Base-by-base conservation (phyloP, 169 alveolate genomes). In the Plasmodium vinckei region DNA sequence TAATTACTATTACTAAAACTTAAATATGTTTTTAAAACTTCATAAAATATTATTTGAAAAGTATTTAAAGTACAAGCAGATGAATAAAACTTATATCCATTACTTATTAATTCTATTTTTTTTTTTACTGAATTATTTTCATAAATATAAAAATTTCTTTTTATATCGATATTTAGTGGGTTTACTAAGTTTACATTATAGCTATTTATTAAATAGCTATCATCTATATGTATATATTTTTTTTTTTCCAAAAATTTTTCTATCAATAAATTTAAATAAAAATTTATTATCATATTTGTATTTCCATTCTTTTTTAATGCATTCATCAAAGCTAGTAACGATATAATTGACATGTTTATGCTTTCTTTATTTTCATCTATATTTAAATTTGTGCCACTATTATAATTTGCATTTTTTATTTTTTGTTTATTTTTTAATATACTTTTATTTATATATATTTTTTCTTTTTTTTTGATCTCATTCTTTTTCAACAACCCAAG, bases 241-340 rank as follows among this genome's bases (percentile, higher is more conserved):
- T 82, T 82, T 33, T 82, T 82, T 33, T 82, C 90, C 27, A 82
- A 67, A 82, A 82, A 82, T 53, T 82, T 65, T 54, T 82, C 90
- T 9, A 82, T 56, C 7, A 82, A 67, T 15, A 82, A 6, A 56
- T 70, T 82, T 67, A 82, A 42, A 6, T 82, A 82, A 53, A 54
- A 82, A 67, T 67, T 67, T 56, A 82, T 82, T 9, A 56, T 67
- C 17, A 25, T 23, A 0, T 79, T 53, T 47, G 67, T 67, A 61
- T 82, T 82, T 10, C 72, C n/a, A 9, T 82, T 82, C 9, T 47
- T 82, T 19, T 82, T 51, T 17, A 82, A 51, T 13, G 33, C 4
- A 17, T 67, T 67, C 53, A 82, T n/a, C 1, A 82, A 53, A 5
- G 23, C 15, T 12, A 82, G 54, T 9, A 82, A 53, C 3, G 90